Conservation (phyloP, 2,329 filamentous ascomycete genomes). For the Leptosphaerulina australis region DNA sequence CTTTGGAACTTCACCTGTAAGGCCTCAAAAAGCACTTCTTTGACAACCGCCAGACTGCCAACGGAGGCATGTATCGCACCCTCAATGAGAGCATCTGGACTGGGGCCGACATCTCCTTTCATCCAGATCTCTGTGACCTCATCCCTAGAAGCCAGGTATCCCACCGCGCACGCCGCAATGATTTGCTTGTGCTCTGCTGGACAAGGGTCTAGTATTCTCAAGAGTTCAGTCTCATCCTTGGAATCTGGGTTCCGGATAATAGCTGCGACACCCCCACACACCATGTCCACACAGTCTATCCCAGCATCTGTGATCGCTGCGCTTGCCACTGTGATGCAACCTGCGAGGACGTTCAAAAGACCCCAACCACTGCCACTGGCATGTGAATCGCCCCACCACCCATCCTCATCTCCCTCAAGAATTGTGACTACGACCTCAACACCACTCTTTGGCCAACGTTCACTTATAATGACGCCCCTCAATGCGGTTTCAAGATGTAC, state of each 20-base stretch:
- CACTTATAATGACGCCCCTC: conserved; percentile 86
- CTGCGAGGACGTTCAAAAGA: conserved; percentile 87
- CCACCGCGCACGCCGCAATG: conserved; percentile 84
- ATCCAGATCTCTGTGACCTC: conserved; percentile 96
- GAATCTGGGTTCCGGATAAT: conserved; percentile 59
- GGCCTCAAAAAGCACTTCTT: conserved; percentile 64
- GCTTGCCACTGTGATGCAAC: conserved; percentile 91
- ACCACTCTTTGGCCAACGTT: conserved; percentile 97
- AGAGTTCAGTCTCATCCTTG: conserved; percentile 40
- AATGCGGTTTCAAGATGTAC: conserved; percentile 91
- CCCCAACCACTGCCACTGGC: conserved; percentile 75
- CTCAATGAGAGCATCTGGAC: conserved; percentile 63
- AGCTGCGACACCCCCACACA: conserved; percentile 87
- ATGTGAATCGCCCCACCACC: conserved; percentile 63
- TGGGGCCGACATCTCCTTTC: conserved; percentile 68
- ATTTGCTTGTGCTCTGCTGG: conserved; percentile 79
- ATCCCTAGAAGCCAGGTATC: conserved; percentile 82
- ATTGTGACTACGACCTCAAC: conserved; percentile 95
- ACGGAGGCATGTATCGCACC: conserved; percentile 67
- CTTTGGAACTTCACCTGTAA: conserved; percentile 41
- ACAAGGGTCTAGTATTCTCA: conserved; percentile 78
- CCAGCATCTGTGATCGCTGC: conserved; percentile 92
- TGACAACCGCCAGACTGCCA: conserved; percentile 64
- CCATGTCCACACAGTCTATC: conserved; percentile 92
- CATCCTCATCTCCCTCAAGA: conserved; percentile 88